These are phyloP conservation scores for Umbelopsis sp. DNA, from an alignment of 192 early-diverging fungal genomes.

Conservation along the genomic window DNA sequence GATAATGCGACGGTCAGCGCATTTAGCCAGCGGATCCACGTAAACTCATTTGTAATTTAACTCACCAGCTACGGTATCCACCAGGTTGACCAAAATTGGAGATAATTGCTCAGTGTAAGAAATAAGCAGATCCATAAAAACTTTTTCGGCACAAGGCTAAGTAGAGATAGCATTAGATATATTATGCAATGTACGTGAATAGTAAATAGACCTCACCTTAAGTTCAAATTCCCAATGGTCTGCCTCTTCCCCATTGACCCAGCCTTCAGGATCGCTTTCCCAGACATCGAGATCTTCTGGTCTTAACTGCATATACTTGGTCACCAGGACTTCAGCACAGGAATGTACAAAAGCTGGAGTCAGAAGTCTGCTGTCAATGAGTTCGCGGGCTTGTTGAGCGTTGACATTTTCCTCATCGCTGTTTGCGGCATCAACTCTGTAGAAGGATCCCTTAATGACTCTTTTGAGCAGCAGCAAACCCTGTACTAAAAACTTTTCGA, in stretches of 20 bases:
- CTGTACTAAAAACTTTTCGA: conserved; percentile 75
- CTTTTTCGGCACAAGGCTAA: conserved; percentile 81
- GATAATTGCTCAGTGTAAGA: conserved; percentile 62
- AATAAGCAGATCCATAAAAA: conserved; percentile 77
- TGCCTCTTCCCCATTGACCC: conserved; percentile 75
- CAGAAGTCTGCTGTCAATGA: conserved; percentile 68
- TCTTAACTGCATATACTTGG: conserved; percentile 71
- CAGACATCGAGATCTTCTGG: conserved; percentile 74
- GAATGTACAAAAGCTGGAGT: conserved; percentile 67
- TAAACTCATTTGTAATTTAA: conserved; percentile 10
- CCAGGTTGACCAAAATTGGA: conserved; percentile 64
- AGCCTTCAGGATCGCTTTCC: conserved; percentile 87
- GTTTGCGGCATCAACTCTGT: conserved; percentile 33
- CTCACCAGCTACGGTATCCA: conserved; percentile 61
- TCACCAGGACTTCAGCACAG: conserved; percentile 73
- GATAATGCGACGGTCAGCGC: not conserved
- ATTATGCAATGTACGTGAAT: not conserved
- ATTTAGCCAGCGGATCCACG: conserved; percentile 19
- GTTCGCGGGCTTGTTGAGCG: conserved; percentile 49
- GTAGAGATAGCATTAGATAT: not conserved
- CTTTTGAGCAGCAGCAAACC: conserved; percentile 66
- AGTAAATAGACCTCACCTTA: conserved; percentile 47
- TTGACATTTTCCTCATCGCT: conserved; percentile 55
- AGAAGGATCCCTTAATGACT: conserved; percentile 62
- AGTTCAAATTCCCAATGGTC: conserved; percentile 87